A percentile compares a stretch with the other conserved stretches of the same genome.
phyloP scores from a whole-genome alignment of 2,329 filamentous ascomycete species.

The Colletotrichum liriopes region DNA sequence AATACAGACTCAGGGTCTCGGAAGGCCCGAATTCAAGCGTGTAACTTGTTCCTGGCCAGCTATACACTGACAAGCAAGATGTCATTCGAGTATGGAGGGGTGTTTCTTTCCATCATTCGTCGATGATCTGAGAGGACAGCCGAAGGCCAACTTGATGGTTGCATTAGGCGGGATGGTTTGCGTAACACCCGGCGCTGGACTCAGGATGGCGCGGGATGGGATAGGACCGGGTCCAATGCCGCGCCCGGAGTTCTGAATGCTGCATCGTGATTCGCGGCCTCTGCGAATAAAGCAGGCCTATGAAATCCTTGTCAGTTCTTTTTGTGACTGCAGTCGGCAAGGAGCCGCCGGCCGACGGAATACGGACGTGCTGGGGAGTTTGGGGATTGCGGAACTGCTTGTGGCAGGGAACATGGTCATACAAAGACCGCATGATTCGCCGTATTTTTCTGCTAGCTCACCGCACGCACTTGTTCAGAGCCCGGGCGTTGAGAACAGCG shows the following conservation, averaged over 20 bases:
- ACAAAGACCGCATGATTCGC: background rate
- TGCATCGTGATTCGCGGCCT: constrained; percentile 3
- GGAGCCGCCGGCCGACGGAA: too few relatives aligned
- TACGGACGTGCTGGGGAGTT: background rate
- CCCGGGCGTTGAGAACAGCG: background rate
- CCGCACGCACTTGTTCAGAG: background rate
- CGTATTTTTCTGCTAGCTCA: background rate
- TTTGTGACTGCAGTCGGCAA: background rate
- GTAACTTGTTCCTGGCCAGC: background rate
- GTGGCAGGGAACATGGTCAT: background rate
- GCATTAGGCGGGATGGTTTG: background rate
- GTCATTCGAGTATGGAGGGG: background rate
- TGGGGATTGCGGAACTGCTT: background rate
- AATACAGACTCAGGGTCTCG: background rate
- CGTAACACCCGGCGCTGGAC: background rate
- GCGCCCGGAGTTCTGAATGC: background rate
- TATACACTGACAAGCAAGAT: background rate
- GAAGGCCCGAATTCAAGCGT: background rate
- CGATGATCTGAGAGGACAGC: too few relatives aligned
- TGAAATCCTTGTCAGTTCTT: background rate
- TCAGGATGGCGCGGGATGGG: constrained; percentile 15
- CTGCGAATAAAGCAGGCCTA: too few relatives aligned
- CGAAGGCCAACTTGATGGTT: background rate
- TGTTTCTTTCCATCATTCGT: background rate
- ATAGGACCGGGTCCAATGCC: background rate